Percentiles rank a stretch among this genome's conserved stretches.
Evolutionary conservation across 2,329 filamentous ascomycete species (phyloP).

Genomic region (Fusarium transvaalense): DNA sequence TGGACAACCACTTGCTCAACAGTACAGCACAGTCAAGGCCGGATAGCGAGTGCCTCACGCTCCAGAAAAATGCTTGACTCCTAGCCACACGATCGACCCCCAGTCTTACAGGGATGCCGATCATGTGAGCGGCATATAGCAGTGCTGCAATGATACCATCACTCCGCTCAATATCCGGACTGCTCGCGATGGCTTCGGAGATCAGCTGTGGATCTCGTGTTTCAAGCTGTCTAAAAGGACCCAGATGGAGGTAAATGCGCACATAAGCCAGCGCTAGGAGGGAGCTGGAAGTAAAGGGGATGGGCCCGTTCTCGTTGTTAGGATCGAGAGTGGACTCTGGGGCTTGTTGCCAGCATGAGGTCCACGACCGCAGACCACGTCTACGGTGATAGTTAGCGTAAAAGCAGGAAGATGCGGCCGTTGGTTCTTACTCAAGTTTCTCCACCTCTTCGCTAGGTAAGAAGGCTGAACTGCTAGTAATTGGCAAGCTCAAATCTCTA

Average conservation of each 20-base stretch:
- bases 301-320: slow-evolving; percentile 57
- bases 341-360: slow-evolving; percentile 55
- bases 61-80: slow-evolving; percentile 69
- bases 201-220: slow-evolving; percentile 58
- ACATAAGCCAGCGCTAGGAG: slow-evolving; percentile 56
- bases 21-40: slow-evolving; percentile 67
- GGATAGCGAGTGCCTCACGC: slow-evolving; percentile 67
- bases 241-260: slow-evolving; percentile 60
- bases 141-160: slow-evolving; percentile 63
- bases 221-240: slow-evolving; percentile 58
- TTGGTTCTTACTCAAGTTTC: slow-evolving; percentile 51
- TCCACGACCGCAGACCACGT: slow-evolving; percentile 54
- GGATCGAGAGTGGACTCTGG: slow-evolving; percentile 56
- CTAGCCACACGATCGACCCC: slow-evolving; percentile 67
- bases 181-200: slow-evolving; percentile 54
- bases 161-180: slow-evolving; percentile 60
- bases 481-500: slow-evolving; percentile 53
- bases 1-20: slow-evolving; percentile 60
- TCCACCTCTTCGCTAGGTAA: slow-evolving; percentile 53
- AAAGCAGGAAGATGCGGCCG: background rate
- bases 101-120: slow-evolving; percentile 67
- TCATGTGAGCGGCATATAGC: slow-evolving; percentile 65
- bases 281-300: slow-evolving; percentile 60
- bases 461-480: slow-evolving; percentile 50
- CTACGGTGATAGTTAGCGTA: slow-evolving; percentile 27